Percentiles rank a stretch among this genome's conserved stretches.
Conservation (phyloP, 1,284 basidiomycete species). For the Trametes sp. region DNA sequence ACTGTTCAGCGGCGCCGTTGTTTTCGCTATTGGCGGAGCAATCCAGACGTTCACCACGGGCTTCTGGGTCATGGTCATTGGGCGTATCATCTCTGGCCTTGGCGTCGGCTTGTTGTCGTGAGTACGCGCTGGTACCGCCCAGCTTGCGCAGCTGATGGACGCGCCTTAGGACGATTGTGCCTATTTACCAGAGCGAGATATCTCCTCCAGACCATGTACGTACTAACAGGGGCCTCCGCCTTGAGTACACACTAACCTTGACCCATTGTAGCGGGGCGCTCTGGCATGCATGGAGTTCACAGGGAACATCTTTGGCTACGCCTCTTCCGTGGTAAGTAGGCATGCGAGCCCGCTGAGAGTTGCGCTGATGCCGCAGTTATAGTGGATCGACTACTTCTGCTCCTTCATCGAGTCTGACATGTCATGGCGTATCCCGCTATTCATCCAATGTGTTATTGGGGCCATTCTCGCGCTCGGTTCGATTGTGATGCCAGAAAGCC, state of each 20-base stretch:
- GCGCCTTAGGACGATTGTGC: slow-evolving; percentile 85
- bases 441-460: slow-evolving; percentile 92
- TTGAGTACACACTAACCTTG: slow-evolving; percentile 25
- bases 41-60: slow-evolving; percentile 91
- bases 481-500: slow-evolving; percentile 91
- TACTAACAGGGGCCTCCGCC: slow-evolving; percentile 18
- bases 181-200: slow-evolving; percentile 97
- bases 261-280: slow-evolving; percentile 72
- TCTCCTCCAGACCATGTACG: slow-evolving; percentile 92
- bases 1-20: slow-evolving; percentile 84
- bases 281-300: slow-evolving; percentile 98
- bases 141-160: slow-evolving; percentile 12
- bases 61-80: slow-evolving; percentile 87
- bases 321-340: slow-evolving; percentile 87
- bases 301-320: slow-evolving; percentile 92
- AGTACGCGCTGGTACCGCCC: slow-evolving; percentile 41
- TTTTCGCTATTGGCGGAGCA: slow-evolving; percentile 90
- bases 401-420: slow-evolving; percentile 86
- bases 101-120: slow-evolving; percentile 94
- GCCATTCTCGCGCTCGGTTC: slow-evolving; percentile 84
- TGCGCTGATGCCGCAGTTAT: slow-evolving; percentile 2
- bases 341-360: slow-evolving; percentile 1
- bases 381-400: slow-evolving; percentile 97
- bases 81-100: slow-evolving; percentile 89
- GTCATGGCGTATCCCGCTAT: slow-evolving; percentile 87